Conservation (phyloP, 208 protist species). For the Naegleria fowleri region DNA sequence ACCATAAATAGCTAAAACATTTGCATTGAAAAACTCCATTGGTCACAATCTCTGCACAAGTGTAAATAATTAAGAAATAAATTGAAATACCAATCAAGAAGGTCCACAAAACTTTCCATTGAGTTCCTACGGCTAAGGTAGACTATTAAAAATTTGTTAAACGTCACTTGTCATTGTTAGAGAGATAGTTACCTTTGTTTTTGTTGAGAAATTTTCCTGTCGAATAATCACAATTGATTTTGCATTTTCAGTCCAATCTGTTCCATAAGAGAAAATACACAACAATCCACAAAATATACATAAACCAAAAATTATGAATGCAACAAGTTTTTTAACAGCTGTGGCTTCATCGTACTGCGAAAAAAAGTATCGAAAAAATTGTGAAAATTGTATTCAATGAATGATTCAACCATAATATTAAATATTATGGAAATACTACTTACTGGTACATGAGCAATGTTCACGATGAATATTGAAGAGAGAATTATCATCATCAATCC, state of each 20-base stretch:
- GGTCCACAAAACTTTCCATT: conserved; percentile 1
- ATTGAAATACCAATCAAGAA: background rate
- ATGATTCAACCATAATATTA: no score
- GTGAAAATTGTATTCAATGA: no score
- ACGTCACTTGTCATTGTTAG: no score
- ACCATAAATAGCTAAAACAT: background rate
- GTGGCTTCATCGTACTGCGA: background rate
- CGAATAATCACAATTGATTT: background rate
- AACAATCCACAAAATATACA: conserved; percentile 3
- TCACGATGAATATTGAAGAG: background rate
- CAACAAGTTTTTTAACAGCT: background rate
- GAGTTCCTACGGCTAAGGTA: background rate
- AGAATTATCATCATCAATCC: background rate
- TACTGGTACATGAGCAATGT: background rate
- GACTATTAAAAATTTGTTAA: no score
- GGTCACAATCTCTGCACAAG: background rate
- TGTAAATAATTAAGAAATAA: background rate
- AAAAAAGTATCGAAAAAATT: no score
- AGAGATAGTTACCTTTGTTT: background rate
- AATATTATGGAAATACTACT: background rate
- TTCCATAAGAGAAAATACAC: background rate
- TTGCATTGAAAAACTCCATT: background rate
- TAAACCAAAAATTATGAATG: background rate
- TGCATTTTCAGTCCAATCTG: background rate
- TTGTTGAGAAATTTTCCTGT: background rate